Evolutionary conservation across 345 rosid species (phyloP).

Genomic region (Chamaenerion angustifolium): DNA sequence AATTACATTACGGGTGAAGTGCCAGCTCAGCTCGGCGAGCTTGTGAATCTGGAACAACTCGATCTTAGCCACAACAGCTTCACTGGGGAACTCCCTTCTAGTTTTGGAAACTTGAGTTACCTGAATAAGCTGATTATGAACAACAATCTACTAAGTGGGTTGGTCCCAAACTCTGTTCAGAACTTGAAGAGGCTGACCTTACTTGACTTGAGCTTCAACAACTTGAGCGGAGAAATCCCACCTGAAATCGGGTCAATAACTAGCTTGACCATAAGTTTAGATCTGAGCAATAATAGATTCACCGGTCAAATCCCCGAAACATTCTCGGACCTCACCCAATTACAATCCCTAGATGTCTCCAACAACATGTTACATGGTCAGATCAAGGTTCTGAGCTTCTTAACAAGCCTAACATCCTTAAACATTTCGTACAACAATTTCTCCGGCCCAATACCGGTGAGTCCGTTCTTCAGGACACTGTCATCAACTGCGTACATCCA

Average conservation of each 20-base stretch:
- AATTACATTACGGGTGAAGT: constrained; percentile 71
- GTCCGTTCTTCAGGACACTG: constrained; percentile 70
- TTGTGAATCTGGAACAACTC: constrained; percentile 92
- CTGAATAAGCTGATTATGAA: constrained; percentile 87
- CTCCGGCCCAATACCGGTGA: constrained; percentile 81
- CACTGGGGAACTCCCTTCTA: constrained; percentile 49
- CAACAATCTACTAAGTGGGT: constrained; percentile 63
- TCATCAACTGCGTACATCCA: constrained; percentile 48
- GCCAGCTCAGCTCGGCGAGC: constrained; percentile 70
- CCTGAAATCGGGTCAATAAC: constrained; percentile 58
- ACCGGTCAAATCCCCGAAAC: constrained; percentile 56
- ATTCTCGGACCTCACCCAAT: constrained; percentile 57
- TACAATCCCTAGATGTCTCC: constrained; percentile 85
- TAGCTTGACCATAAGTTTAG: constrained; percentile 73
- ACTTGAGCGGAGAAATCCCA: constrained; percentile 59
- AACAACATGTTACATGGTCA: constrained; percentile 46
- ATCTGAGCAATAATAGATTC: constrained; percentile 60
- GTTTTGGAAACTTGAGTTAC: constrained; percentile 87
- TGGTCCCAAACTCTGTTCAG: constrained; percentile 49
- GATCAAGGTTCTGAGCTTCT: constrained; percentile 59
- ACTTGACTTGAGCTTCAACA: constrained; percentile 80
- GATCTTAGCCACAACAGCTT: constrained; percentile 88
- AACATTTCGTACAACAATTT: constrained; percentile 83
- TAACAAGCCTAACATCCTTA: constrained; percentile 82
- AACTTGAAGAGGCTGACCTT: constrained; percentile 66